phyloP scores from a whole-genome alignment of 495 filamentous ascomycete species.

The Talaromyces nanjingensis region DNA sequence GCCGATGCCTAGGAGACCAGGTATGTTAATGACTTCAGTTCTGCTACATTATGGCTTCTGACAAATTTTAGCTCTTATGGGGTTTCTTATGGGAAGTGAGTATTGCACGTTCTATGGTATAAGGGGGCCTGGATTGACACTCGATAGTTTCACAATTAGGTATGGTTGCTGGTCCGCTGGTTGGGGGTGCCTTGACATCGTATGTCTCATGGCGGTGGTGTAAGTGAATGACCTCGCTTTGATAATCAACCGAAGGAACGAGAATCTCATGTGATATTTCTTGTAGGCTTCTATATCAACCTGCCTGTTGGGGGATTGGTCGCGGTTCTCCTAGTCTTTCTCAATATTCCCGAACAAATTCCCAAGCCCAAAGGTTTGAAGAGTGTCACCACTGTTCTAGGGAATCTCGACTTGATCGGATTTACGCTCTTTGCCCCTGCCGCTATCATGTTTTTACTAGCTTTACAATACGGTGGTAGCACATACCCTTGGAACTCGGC shows the following conservation, averaged over 20 bases:
- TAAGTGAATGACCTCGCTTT: constrained; percentile 50
- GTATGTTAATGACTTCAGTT: constrained; percentile 27
- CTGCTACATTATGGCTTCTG: constrained; percentile 22
- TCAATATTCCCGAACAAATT: constrained; percentile 14
- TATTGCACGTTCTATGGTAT: constrained; percentile 6
- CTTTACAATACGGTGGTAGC: constrained; percentile 47
- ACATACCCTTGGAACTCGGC: constrained; percentile 40
- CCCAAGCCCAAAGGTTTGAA: constrained; percentile 7
- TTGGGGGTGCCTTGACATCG: constrained; percentile 18
- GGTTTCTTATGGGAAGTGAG: constrained; percentile 30
- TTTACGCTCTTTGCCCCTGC: constrained; percentile 35
- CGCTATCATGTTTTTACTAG: constrained; percentile 40
- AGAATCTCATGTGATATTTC: neutral
- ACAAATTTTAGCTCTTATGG: constrained; percentile 33
- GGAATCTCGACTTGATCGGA: constrained; percentile 42
- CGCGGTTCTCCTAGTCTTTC: constrained; percentile 12
- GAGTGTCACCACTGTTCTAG: constrained; percentile 27
- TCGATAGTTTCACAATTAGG: constrained; percentile 45
- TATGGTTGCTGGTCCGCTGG: constrained; percentile 18
- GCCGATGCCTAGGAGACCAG: constrained; percentile 34
- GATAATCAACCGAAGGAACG: constrained; percentile 29
- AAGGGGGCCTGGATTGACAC: neutral
- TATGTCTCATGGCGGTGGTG: constrained; percentile 21
- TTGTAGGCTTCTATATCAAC: constrained; percentile 44
- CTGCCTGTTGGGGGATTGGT: constrained; percentile 39